Base-by-base conservation (phyloP, 345 rosid species). In the Bruguiera sexangula region DNA sequence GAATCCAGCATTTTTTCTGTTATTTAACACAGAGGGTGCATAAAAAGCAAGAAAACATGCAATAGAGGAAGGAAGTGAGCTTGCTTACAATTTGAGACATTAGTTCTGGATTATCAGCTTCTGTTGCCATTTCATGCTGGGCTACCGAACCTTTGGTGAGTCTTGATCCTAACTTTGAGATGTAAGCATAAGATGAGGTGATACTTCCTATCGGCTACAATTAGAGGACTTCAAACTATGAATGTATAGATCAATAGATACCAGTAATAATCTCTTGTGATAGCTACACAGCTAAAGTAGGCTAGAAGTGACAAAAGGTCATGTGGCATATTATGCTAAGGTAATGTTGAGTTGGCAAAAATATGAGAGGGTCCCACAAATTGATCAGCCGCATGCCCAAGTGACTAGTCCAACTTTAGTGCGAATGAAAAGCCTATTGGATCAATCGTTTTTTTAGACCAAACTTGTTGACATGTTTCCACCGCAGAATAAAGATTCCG, bases 61-160 rank as follows among this genome's bases (percentile, higher is more conserved):
- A 62, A 37, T 8, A 48, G 10, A 72, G n/a, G 32, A 73, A 61
- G 32, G 58, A 66, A 64, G 15, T n/a, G 66, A 52, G 48, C 34
- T 8, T 16, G 22, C 84, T 54, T 81, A 89, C 96, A 89, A 36
- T 62, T 64, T 69, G 19, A 43, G 82, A 24, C 51, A 65, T 24
- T 6, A 77, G 58, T 79, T 85, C 87, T 67, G 73, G 73, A 62
- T 65, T 74, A 61, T 79, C 85, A 66, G 72, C 79, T 89, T 73
- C 91, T 39, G 91, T 82, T 59, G 84, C 90, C 97, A 89, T 87
- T 69, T 82, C 78, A 76, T 80, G 74, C 76, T 55, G 76, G 34
- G 52, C 19, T 20, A 16, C 26, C 9, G 52, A 62, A 57, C 27
- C 39, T 10, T 6, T 9, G 51, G 51, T 30, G 6, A 39, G 26